These are phyloP conservation scores for Cyclotella cryptica DNA, from an alignment of 108 stramenopile species.

Conservation along the genomic window DNA sequence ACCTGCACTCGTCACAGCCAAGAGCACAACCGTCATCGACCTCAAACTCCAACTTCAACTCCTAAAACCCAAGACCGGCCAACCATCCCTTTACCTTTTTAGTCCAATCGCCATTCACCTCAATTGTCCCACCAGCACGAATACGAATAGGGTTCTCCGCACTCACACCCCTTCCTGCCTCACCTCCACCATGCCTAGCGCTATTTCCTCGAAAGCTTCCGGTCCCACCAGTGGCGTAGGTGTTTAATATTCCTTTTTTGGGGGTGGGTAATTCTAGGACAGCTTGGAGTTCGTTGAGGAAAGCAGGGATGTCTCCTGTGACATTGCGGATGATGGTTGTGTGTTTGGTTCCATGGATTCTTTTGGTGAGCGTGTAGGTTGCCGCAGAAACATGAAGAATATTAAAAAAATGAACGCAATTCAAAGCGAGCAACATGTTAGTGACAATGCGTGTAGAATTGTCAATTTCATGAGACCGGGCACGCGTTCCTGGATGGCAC, in stretches of 20 bases:
- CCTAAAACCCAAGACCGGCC: constrained; percentile 85
- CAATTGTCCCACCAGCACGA: constrained; percentile 83
- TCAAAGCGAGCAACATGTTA: not conserved
- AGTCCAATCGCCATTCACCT: constrained; percentile 82
- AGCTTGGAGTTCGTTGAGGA: constrained; percentile 77
- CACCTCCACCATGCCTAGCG: constrained; percentile 45
- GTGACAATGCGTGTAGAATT: not conserved
- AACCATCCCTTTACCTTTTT: constrained; percentile 80
- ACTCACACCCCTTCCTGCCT: constrained; percentile 53
- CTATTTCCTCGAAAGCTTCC: not conserved
- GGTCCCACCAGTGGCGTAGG: constrained; percentile 30
- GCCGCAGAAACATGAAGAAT: not conserved
- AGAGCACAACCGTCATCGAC: not conserved
- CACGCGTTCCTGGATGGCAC: constrained; percentile 10
- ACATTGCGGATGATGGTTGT: constrained; percentile 85
- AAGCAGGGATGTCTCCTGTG: constrained; percentile 68
- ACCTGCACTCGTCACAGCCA: not conserved
- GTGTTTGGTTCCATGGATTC: constrained; percentile 77
- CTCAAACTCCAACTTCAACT: not conserved
- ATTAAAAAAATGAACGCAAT: not conserved
- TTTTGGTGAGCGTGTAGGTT: constrained; percentile 12
- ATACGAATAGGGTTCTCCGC: constrained; percentile 69
- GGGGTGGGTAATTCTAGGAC: constrained; percentile 59
- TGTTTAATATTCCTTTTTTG: constrained; percentile 39
- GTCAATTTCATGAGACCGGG: not conserved